These are phyloP conservation scores for Sarocladium oryzae DNA, from an alignment of 2,329 filamentous ascomycete genomes.

Conservation along the genomic window DNA sequence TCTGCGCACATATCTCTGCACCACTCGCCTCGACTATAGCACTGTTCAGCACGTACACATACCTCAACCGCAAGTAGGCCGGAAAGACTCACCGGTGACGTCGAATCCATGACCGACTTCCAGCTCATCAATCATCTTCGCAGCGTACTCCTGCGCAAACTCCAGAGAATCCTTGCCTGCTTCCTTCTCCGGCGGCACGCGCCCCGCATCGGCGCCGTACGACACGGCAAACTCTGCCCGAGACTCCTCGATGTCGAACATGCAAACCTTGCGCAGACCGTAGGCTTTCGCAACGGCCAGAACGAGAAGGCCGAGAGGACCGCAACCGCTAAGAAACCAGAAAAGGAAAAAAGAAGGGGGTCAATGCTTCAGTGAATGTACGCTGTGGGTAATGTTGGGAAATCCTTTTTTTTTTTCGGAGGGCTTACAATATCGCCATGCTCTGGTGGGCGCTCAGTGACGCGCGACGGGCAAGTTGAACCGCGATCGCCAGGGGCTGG, in stretches of 20 bases:
- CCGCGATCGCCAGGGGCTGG: slow-evolving; percentile 56
- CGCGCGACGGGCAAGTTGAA: slow-evolving; percentile 53
- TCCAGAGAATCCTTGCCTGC: slow-evolving; percentile 11
- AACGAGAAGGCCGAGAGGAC: slow-evolving; percentile 20
- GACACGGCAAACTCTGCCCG: slow-evolving; percentile 18
- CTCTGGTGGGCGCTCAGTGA: slow-evolving; percentile 17
- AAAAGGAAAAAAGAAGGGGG: neutral
- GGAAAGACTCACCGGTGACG: slow-evolving; percentile 10
- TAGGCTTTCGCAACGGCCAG: slow-evolving; percentile 21
- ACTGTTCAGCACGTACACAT: neutral
- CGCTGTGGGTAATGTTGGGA: too few species aligned
- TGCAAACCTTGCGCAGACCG: slow-evolving; percentile 20
- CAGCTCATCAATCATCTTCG: slow-evolving; percentile 13
- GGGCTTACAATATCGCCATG: slow-evolving; percentile 21
- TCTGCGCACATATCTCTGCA: slow-evolving; percentile 18
- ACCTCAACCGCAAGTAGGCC: neutral
- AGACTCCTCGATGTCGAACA: slow-evolving; percentile 22
- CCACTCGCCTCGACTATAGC: slow-evolving; percentile 18
- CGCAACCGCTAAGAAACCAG: slow-evolving; percentile 18
- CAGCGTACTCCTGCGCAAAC: slow-evolving; percentile 14
- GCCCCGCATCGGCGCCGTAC: slow-evolving; percentile 18
- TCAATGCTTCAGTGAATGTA: too few species aligned
- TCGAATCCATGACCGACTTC: slow-evolving; percentile 17
- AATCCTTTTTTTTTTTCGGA: neutral
- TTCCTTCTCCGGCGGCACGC: slow-evolving; percentile 14